These are phyloP conservation scores for Ilex asprella DNA, from an alignment of 257 asterid species.

Conservation along the genomic window DNA sequence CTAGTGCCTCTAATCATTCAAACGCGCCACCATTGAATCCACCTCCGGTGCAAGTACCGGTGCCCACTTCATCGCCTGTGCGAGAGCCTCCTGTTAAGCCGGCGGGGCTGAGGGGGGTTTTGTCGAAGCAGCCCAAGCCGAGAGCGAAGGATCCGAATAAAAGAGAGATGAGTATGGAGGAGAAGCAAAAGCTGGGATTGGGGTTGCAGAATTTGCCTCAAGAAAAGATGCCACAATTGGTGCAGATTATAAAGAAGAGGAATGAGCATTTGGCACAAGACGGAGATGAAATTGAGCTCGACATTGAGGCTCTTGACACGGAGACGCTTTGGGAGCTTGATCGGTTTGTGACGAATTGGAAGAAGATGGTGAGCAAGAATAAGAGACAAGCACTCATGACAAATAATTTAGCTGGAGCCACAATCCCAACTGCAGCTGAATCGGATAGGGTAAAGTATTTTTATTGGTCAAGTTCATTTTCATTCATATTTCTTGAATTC, in stretches of 20 bases:
- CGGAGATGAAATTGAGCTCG: constrained; percentile 97
- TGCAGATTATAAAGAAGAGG: constrained; percentile 78
- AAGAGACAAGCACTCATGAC: constrained; percentile 74
- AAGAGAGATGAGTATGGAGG: constrained; percentile 91
- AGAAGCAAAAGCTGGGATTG: constrained; percentile 85
- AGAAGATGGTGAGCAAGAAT: constrained; percentile 85
- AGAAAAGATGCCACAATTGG: constrained; percentile 92
- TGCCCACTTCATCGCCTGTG: constrained; percentile 45
- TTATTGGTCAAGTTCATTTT: neutral
- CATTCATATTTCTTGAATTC: neutral
- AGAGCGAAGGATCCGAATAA: constrained; percentile 82
- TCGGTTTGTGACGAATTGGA: constrained; percentile 93
- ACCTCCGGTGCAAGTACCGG: constrained; percentile 26
- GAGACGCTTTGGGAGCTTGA: constrained; percentile 99
- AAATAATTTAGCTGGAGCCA: constrained; percentile 39
- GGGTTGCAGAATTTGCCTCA: constrained; percentile 93
- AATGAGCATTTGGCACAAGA: constrained; percentile 85
- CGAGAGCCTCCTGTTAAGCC: constrained; percentile 38
- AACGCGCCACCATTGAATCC: constrained; percentile 14
- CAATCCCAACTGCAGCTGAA: constrained; percentile 37
- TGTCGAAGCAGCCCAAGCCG: constrained; percentile 75
- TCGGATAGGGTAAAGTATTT: constrained; percentile 46
- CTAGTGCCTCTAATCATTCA: constrained; percentile 50
- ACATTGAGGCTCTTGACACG: constrained; percentile 84
- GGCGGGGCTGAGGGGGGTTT: constrained; percentile 14